Base-by-base conservation (phyloP, 148 eudicot species). In the Nepenthes gracilis region DNA sequence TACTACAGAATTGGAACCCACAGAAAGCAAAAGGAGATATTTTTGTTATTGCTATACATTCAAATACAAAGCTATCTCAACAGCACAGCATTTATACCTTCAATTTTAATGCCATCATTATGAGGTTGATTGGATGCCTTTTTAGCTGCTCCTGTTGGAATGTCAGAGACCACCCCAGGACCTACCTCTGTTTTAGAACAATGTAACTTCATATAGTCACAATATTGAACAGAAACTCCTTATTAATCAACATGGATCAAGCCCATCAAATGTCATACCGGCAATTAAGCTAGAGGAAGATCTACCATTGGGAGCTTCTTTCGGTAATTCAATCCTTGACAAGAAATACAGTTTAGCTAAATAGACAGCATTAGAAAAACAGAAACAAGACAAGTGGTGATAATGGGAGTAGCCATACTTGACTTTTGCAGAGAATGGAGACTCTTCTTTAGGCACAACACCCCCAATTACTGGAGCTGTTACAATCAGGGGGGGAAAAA, bases 281-380 rank as follows among this genome's bases (percentile, higher is more conserved):
- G 80, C 70, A 59, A 67, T 65, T 65, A 79, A 63, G 66, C 65
- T 69, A 37, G 76, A 75, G 47, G 81, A 80, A 55, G 88, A 75
- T 68, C 60, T 77, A 43, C 74, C 79, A 53, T 63, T 72, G 69
- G 68, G 64, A 64, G 81, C 75, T 61, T 83, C 94, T 68, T 81
- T 80, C 47, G 65, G 72, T 56, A 76, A 79, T 67, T 85, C 96
- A 78, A 76, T 52, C 77, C 99, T 93, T 76, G 54, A 65, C 62
- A 79, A 70, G 63, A 32, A 72, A 5, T 13, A 34, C 7, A 59
- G 67, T 38, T 40, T 43, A 35, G 66, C 63, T 65, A 56, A 35
- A 48, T 14, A 53, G 57, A 59, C 34, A 74, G 37, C 12, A 72
- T 55, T 2, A 23, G 35, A 61, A 61, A 40, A 66, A 45, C 53